Evolutionary conservation across 2,329 filamentous ascomycete genomes (phyloP), one percentile per base, ranked within the genome.

Genomic region (Escovopsis sp.): DNA sequence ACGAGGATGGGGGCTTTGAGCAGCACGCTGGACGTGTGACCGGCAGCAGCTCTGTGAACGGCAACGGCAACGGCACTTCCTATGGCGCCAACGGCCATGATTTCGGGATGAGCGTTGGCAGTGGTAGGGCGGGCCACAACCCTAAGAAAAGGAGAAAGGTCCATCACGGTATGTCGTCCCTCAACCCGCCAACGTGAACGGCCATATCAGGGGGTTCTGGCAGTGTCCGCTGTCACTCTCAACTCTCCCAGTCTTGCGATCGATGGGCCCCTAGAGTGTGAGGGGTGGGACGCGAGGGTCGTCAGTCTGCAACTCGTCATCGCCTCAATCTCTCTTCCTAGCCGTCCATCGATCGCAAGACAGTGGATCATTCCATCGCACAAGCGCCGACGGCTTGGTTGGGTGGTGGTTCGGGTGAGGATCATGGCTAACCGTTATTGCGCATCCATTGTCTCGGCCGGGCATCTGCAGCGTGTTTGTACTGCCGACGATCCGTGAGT

Each of bases 401-500:
- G 27, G 27, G 9, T 29, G 27, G 21, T 9, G 21, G 9, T 25
- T 25, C 21, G 11, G 21, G 21, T 25, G 8, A 11, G 11, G 11
- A 25, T 31, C 29, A 35, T 38, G 16, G 52, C 51, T 56, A 44
- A 54, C 56, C 55, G 66, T 42, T 40, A 41, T 33, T 39, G 39
- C 34, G 41, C 39, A 40, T 33, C 36, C 26, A 25, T 27, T 33
- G n/a, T n/a, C n/a, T n/a, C n/a, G n/a, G n/a, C n/a, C 38, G 38
- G 31, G 36, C 36, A 32, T 21, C 18, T 39, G 31, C 34, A 88
- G 82, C 82, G 55, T 88, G 82, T 64, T 79, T 88, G 54, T 88
- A 88, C 63, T 88, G 82, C 63, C 79, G 82, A 60, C 76, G 82
- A 74, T 88, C 83, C 72, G 81, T 86, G 75, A 83, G 80, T 78